Base-by-base conservation (phyloP, 805 yeast species). In the Teunomyces tritomae region DNA sequence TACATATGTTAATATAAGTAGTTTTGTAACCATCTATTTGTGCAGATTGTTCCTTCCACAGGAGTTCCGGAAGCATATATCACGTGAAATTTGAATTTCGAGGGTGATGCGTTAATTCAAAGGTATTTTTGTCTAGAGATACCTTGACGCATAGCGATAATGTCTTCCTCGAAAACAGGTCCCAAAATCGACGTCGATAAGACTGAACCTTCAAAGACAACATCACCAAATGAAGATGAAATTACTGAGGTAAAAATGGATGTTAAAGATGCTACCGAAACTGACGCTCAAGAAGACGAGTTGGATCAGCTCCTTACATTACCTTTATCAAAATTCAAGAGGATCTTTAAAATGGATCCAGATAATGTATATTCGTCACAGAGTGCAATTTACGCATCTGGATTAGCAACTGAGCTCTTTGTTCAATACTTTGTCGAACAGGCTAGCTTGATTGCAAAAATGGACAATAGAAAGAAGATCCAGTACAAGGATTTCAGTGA, bases 391-490 rank as follows among this genome's bases (percentile, higher is more conserved):
- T 84, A 80, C 60, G 78, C 89, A 11, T 73, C 87, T 5, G 89
- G 88, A 2, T 75, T 85, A n/a, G 90, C 94, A 7, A 82, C 92
- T 0, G 94, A 87, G 57, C 65, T 85, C 17, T 87, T 87, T 59
- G 74, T 87, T 17, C 84, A 83, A 63, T 79, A 82, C 57, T 73
- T 87, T 50, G 77, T 87, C 1, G 89, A 84, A 59, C 88, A 85
- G 59, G 90, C 94, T 0, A 71, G 82, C 5, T 64, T 83, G 47
- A 70, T 74, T 17, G 87, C 95, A 28, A 79, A 82, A 55, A 70
- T 82, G 32, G 85, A 81, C 27, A 81, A 82, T 52, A 69, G 92
- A 40, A 84, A 85, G 70, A 84, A 83, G 54, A 67, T 88, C n/a
- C 76, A 73, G 47, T 88, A 88, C 63, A 74, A 77, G 43, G 95